Base-by-base conservation (phyloP, 805 yeast genomes). In the Saccharomyces jurei region DNA sequence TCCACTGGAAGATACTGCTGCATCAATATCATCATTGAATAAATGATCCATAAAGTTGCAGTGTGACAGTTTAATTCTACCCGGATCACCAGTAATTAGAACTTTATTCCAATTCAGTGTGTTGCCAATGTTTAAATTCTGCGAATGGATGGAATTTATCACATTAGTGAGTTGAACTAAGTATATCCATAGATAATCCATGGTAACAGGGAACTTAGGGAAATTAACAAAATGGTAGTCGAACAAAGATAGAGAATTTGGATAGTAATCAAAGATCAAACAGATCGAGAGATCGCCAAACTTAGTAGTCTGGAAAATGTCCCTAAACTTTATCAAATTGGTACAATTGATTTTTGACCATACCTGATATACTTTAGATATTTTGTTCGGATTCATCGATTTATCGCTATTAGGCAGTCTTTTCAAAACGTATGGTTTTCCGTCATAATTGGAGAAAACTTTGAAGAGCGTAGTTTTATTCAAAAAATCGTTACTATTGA, bases 301-400 rank as follows among this genome's bases (percentile, higher is more conserved):
- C 4, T 89, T 86, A 54, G 89, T 80, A 5, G 92, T 83, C 0
- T 96, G 85, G 68, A 94, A 92, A 6, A 94, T 89, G 66, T 91
- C 97, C 47, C 81, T 78, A 5, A 89, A 71, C 46, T 79, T 76
- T 1, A 87, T 87, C 25, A 89, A 73, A 61, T 85, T 84, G 2
- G 89, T 51, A 47, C 60, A 59, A 8, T 54, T 53, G 13, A 85
- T 58, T 13, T 74, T 73, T 54, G 74, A 79, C 97, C 97, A 92
- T 57, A 71, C 76, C 61, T 83, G 82, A 53, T 87, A 79, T 5
- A 78, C 58, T 17, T 59, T 71, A 41, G 77, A 74, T 60, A 91
- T 79, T 28, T 86, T 81, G 50, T 74, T 69, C 57, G 88, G 88
- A 51, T 82, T 80, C 0, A 74, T 62, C 14, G 78, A 73, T 36